Evolutionary conservation across 2,329 filamentous ascomycete genomes (phyloP), one percentile per base, ranked within the genome.

Genomic region (Mariannaea elegans): DNA sequence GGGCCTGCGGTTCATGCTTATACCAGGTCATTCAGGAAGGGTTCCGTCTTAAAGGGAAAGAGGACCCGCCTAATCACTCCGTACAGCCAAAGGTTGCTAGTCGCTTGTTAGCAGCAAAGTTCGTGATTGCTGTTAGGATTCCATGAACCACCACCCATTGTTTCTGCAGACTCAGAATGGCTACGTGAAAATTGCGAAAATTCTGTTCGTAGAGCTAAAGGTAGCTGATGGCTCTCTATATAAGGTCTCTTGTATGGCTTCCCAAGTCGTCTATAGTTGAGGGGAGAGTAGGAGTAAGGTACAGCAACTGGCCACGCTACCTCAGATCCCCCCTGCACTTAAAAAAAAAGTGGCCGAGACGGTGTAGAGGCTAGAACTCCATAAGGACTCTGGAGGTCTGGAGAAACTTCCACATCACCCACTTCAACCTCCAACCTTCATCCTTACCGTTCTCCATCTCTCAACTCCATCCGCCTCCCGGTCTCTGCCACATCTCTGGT

Each of bases 321-420:
- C 38, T 12, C 14, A 27, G 19, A 44, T 24, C 49, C 39, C 56
- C 71, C 66, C 61, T 68, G 65, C 63, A 62, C 58, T 56, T 60
- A 64, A 57, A 65, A 62, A 61, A 44, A 52, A 34, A 21, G 38
- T 23, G 36, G 49, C 13, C 65, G 63, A 19, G 49, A 31, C 27
- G 39, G 49, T 41, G 27, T 16, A 47, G 24, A 42, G 48, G 29
- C 46, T 64, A 63, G 63, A 66, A 64, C 59, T 63, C 62, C 68
- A 65, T 73, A 68, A 69, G 70, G 72, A 69, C 52, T 61, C 70
- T 73, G 66, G 73, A 72, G 70, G 55, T 62, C 70, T 73, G 66
- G 73, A 72, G 71, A 76, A 77, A 73, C 76, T 78, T 78, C 76
- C 75, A 78, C 76, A 72, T 79, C 74, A 77, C 73, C 75, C 71